phyloP scores from a whole-genome alignment of 192 early-diverging fungal species.

The Thamnidium elegans region DNA sequence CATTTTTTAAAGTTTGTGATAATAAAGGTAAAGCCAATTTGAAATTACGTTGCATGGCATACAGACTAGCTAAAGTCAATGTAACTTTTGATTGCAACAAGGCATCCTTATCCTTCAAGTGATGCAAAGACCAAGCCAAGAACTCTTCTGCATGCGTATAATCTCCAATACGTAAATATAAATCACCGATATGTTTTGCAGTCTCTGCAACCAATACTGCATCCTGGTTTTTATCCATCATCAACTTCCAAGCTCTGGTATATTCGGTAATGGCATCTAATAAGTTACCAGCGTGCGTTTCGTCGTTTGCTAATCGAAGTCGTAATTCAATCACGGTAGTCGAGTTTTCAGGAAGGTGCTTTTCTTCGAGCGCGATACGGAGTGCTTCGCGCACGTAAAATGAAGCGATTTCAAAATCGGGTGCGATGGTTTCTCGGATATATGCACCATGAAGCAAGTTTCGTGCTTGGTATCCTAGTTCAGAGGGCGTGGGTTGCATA shows the following conservation, averaged over 20 bases:
- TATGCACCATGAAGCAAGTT: constrained; percentile 54
- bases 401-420: constrained; percentile 43
- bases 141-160: constrained; percentile 39
- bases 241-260: constrained; percentile 38
- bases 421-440: constrained; percentile 48
- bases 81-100: neutral
- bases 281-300: constrained; percentile 36
- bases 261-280: constrained; percentile 37
- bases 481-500: constrained; percentile 41
- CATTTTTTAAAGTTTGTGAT: constrained; percentile 37
- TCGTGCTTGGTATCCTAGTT: constrained; percentile 32
- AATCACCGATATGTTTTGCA: constrained; percentile 36
- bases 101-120: neutral
- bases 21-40: constrained; percentile 47
- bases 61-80: constrained; percentile 45
- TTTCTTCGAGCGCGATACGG: constrained; percentile 21
- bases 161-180: constrained; percentile 37
- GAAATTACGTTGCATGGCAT: constrained; percentile 48
- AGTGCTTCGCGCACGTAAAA: constrained; percentile 41
- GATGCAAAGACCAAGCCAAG: constrained; percentile 45
- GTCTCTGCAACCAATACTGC: constrained; percentile 23
- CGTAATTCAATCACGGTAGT: constrained; percentile 23
- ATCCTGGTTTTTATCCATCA: neutral
- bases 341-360: constrained; percentile 19
- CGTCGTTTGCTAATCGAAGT: constrained; percentile 25